A percentile compares a stretch with the other conserved stretches of the same genome.
Conservation (phyloP, 768 basidiomycete species). For the Fomitopsis serialis region DNA sequence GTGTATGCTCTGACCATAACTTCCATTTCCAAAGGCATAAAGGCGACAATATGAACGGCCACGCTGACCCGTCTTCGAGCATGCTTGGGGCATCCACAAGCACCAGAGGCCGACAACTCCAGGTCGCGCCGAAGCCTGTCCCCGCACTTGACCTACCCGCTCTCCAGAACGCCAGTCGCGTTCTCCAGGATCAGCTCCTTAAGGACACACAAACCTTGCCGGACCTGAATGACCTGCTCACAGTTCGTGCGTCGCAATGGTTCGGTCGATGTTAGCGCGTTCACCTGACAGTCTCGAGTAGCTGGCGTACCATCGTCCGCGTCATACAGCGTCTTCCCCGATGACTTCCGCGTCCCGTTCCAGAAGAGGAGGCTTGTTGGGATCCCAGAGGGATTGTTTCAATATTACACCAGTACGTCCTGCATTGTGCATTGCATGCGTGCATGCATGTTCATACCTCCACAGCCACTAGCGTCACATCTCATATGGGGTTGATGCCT, state of each 20-base stretch:
- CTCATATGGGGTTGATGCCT: slow-evolving; percentile 87
- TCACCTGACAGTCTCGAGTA: slow-evolving; percentile 18
- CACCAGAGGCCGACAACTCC: slow-evolving; percentile 10
- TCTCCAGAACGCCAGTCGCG: slow-evolving; percentile 60
- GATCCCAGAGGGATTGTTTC: slow-evolving; percentile 75
- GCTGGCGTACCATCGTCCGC: slow-evolving; percentile 66
- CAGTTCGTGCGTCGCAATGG: slow-evolving; percentile 40
- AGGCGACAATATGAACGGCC: background rate
- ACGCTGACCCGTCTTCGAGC: background rate
- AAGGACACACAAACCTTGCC: slow-evolving; percentile 75
- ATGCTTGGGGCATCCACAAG: background rate
- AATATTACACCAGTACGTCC: slow-evolving; percentile 64
- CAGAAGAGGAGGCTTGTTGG: slow-evolving; percentile 71
- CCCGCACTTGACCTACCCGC: slow-evolving; percentile 51
- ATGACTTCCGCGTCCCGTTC: slow-evolving; percentile 74
- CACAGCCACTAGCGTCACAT: slow-evolving; percentile 60
- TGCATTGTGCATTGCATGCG: background rate
- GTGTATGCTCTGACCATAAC: background rate
- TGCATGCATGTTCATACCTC: slow-evolving; percentile 11
- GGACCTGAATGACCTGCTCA: slow-evolving; percentile 66
- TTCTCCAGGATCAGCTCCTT: slow-evolving; percentile 61
- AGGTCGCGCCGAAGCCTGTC: slow-evolving; percentile 17
- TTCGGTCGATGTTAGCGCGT: background rate
- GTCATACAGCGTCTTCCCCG: slow-evolving; percentile 72
- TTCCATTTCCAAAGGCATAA: background rate